phyloP scores from a whole-genome alignment of 768 basidiomycete genomes.

The Boletus vermiculosoides region DNA sequence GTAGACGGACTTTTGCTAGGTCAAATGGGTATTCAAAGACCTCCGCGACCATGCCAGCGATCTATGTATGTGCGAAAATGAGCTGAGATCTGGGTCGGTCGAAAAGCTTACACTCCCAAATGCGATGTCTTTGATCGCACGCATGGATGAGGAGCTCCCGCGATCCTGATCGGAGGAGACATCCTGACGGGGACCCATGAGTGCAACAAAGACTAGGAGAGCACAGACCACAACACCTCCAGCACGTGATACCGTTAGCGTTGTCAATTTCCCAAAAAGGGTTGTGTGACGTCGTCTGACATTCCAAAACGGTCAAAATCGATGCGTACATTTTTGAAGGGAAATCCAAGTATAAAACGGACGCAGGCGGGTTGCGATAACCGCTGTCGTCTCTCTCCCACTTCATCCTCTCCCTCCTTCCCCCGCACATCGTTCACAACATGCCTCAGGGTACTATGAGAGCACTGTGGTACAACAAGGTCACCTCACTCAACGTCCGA shows the following conservation, averaged over 20 bases:
- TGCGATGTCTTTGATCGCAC: conserved; percentile 45
- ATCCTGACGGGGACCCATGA: background rate
- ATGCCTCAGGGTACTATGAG: conserved; percentile 69
- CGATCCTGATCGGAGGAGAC: no score
- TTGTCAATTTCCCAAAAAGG: conserved; percentile 2
- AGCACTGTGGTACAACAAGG: conserved; percentile 70
- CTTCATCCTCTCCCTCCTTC: background rate
- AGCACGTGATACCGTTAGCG: conserved; percentile 12
- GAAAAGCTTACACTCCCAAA: conserved; percentile 45
- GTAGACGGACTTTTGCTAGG: conserved; percentile 87
- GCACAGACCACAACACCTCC: background rate
- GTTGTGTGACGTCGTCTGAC: conserved; percentile 25
- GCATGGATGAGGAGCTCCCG: background rate
- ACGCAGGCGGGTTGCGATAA: background rate
- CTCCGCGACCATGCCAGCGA: conserved; percentile 83
- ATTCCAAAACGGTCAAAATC: conserved; percentile 20
- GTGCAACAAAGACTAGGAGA: background rate
- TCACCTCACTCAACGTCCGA: conserved; percentile 28
- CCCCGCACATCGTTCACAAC: conserved; percentile 5
- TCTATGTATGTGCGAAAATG: conserved; percentile 37
- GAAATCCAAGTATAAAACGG: conserved; percentile 25
- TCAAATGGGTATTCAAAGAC: conserved; percentile 93
- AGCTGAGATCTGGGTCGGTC: background rate
- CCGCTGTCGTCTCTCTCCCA: conserved; percentile 2
- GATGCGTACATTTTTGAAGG: background rate